Evolutionary conservation across 805 yeast species (phyloP).

Genomic region (Candida adriatica): DNA sequence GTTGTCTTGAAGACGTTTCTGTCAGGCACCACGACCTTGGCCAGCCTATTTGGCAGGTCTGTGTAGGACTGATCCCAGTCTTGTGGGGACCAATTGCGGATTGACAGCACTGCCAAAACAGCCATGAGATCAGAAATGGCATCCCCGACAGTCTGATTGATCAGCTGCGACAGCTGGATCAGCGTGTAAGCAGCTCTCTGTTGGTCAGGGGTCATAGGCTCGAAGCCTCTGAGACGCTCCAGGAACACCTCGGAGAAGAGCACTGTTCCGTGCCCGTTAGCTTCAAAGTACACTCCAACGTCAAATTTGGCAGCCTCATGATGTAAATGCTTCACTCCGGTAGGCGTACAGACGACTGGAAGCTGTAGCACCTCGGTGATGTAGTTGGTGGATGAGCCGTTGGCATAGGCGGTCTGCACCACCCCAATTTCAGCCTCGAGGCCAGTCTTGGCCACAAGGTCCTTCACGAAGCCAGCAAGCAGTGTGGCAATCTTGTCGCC

Average conservation of each 20-base stretch:
- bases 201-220: constrained; percentile 37
- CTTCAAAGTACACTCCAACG: constrained; percentile 93
- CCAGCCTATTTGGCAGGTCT: constrained; percentile 82
- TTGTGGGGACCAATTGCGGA: constrained; percentile 49
- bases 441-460: constrained; percentile 40
- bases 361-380: constrained; percentile 52
- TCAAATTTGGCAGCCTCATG: constrained; percentile 83
- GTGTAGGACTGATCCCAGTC: constrained; percentile 73
- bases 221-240: constrained; percentile 29
- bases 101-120: constrained; percentile 57
- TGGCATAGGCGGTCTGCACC: constrained; percentile 97
- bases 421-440: constrained; percentile 54
- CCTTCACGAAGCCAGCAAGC: constrained; percentile 61
- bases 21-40: constrained; percentile 79
- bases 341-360: constrained; percentile 85
- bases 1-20: constrained; percentile 75
- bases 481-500: constrained; percentile 93
- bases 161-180: constrained; percentile 55
- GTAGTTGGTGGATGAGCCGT: constrained; percentile 81
- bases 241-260: constrained; percentile 57
- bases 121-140: constrained; percentile 88
- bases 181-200: constrained; percentile 46
- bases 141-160: constrained; percentile 98
- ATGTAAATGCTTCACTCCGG: constrained; percentile 95
- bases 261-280: constrained; percentile 99